These are phyloP conservation scores for Fusarium citri DNA, from an alignment of 2,329 filamentous ascomycete genomes.

Conservation along the genomic window DNA sequence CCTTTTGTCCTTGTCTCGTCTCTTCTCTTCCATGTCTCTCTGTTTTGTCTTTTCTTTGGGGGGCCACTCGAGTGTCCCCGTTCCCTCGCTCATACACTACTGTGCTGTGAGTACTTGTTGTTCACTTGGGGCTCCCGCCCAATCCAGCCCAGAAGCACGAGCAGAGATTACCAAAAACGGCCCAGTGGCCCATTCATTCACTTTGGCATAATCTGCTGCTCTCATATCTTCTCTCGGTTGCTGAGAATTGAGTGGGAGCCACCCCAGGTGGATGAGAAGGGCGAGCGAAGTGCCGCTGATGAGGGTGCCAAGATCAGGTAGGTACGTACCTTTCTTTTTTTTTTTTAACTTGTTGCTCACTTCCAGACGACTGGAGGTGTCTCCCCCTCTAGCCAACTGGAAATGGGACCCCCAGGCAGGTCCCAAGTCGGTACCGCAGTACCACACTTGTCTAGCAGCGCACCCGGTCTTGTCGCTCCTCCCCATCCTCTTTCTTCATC, in stretches of 20 bases:
- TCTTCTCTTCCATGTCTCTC: conserved; percentile 43
- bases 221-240: conserved; percentile 8
- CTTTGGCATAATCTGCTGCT: conserved; percentile 31
- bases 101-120: conserved; percentile 2
- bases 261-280: conserved; percentile 28
- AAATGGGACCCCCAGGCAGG: conserved; percentile 43
- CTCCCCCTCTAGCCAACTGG: conserved; percentile 44
- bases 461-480: conserved; percentile 53
- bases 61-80: conserved; percentile 33
- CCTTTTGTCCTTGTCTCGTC: conserved; percentile 44
- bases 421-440: conserved; percentile 45
- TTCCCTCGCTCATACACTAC: conserved; percentile 19
- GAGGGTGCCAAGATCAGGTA: conserved; percentile 37
- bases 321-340: conserved; percentile 47
- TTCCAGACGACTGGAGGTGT: conserved; percentile 18
- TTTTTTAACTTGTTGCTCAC: conserved; percentile 22
- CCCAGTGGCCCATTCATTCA: conserved; percentile 38
- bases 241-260: conserved; percentile 30
- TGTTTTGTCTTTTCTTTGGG: conserved; percentile 41
- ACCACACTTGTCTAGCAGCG: conserved; percentile 48
- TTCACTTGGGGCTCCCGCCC: conserved; percentile 22
- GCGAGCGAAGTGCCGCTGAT: conserved; percentile 41
- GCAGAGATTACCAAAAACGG: conserved; percentile 29
- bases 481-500: conserved; percentile 52
- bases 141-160: conserved; percentile 34